Evolutionary conservation across 1,284 basidiomycete species (phyloP).

Genomic region (Tylopilus sp.): DNA sequence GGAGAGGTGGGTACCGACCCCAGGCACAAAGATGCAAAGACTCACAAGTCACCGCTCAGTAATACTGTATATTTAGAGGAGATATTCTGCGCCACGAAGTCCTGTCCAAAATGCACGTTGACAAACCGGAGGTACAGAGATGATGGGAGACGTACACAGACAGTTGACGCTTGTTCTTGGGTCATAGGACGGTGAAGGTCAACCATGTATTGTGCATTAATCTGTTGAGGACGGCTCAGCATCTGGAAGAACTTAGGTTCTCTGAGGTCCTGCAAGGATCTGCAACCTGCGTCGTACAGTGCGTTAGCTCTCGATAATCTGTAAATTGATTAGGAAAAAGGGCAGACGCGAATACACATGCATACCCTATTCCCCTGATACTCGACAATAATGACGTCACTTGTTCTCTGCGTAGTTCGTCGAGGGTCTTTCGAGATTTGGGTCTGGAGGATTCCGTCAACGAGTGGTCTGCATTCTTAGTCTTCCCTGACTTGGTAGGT

Average conservation of each 20-base stretch:
- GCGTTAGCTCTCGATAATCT: constrained; percentile 41
- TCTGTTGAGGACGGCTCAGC: constrained; percentile 37
- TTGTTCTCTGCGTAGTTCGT: constrained; percentile 17
- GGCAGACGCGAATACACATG: constrained; percentile 15
- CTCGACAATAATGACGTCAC: constrained; percentile 15
- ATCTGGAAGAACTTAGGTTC: constrained; percentile 37
- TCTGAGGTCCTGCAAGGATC: constrained; percentile 39
- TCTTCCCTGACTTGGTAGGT: constrained; percentile 14
- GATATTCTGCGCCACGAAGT: constrained; percentile 43
- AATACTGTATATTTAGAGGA: constrained; percentile 44
- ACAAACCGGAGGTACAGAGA: neutral
- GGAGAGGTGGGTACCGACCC: constrained; percentile 1
- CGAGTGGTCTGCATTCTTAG: neutral
- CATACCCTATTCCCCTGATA: constrained; percentile 24
- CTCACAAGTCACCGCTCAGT: constrained; percentile 52
- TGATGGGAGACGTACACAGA: constrained; percentile 37
- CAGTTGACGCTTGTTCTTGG: constrained; percentile 39
- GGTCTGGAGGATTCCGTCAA: neutral
- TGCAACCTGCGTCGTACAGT: constrained; percentile 48
- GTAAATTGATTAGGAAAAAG: neutral
- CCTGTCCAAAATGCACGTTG: constrained; percentile 30
- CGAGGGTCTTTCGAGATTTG: constrained; percentile 23
- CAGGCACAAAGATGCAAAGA: constrained; percentile 13
- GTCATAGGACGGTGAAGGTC: constrained; percentile 37
- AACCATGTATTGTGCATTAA: constrained; percentile 38